Evolutionary conservation across 306 rosid species (phyloP), one percentile per base, ranked within the genome.

Genomic region (Lablab purpureus): DNA sequence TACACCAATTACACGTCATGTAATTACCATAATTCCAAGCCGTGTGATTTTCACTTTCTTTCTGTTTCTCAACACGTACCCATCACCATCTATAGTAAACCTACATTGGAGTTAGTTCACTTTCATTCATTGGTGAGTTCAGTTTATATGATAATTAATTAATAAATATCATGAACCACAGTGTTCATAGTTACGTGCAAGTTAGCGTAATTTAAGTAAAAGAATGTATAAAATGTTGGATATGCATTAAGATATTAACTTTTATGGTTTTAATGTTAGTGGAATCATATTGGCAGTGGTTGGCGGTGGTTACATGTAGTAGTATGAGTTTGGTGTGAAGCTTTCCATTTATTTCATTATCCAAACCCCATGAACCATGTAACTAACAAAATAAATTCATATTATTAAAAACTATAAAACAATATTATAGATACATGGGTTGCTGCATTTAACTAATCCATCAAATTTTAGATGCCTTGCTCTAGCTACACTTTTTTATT

Each of bases 41-140:
- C 74, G 75, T 66, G 36, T 74, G 68, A 65, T 36, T 68, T 78
- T 59, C 67, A 52, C 45, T 68, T 73, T 73, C 72, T 71, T 83
- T 41, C 40, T 56, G 36, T 55, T 71, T 80, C 74, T 43, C 69
- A 76, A 71, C 90, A 87, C 89, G 82, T 78, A 2, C 25, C 67
- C 62, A 74, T 73, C 70, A 65, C 59, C 58, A 51, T 63, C 71
- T 81, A 49, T 80, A 41, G 45, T 52, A 5, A 27, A 63, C 60
- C 87, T 51, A 77, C 22, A 60, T 54, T 45, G 32, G 37, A 27
- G 30, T 63, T 22, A 22, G 40, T 60, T 65, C 2, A 64, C 62
- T 1, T 40, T 40, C 45, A 40, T 64, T 2, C 4, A n/a, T n/a
- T n/a, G n/a, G 10, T 12, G 14, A 5, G 28, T 36, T 54, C 10